Conservation (phyloP, 148 eudicot species). For the Chenopodium album region DNA sequence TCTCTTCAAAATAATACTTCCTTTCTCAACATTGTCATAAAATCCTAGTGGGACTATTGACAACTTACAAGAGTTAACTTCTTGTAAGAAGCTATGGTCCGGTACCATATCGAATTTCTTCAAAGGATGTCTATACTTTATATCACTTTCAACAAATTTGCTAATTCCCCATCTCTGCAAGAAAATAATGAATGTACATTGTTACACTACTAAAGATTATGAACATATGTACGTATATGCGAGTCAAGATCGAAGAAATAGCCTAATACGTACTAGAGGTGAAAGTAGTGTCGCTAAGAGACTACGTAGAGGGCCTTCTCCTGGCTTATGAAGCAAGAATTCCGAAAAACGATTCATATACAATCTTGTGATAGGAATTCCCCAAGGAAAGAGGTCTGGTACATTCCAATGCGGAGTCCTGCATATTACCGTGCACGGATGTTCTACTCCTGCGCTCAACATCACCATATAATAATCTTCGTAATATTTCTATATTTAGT, state of each 20-base stretch:
- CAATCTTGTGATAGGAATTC: slow-evolving; percentile 38
- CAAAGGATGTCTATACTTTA: slow-evolving; percentile 39
- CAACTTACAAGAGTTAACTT: slow-evolving; percentile 41
- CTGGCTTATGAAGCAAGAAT: slow-evolving; percentile 67
- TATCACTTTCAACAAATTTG: slow-evolving; percentile 53
- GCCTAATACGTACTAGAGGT: slow-evolving; percentile 45
- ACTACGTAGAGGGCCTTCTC: slow-evolving; percentile 46
- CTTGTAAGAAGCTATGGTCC: slow-evolving; percentile 45
- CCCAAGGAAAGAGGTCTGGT: slow-evolving; percentile 53
- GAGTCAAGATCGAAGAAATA: not conserved
- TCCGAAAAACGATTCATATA: slow-evolving; percentile 63
- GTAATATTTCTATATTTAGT: no score
- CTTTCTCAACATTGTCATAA: slow-evolving; percentile 49
- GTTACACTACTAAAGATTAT: not conserved
- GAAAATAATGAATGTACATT: no score
- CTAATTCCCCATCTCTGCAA: slow-evolving; percentile 55
- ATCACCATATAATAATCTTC: no score
- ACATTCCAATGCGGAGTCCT: slow-evolving; percentile 61
- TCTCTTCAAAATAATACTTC: slow-evolving; percentile 53
- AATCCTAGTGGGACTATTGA: slow-evolving; percentile 43
- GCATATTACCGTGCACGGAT: slow-evolving; percentile 58
- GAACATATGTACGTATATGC: no score
- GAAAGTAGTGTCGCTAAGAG: slow-evolving; percentile 55
- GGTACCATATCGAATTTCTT: slow-evolving; percentile 55
- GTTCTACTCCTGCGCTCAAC: slow-evolving; percentile 36